Conservation (phyloP, 148 eudicot species). For the Nepenthes gracilis region DNA sequence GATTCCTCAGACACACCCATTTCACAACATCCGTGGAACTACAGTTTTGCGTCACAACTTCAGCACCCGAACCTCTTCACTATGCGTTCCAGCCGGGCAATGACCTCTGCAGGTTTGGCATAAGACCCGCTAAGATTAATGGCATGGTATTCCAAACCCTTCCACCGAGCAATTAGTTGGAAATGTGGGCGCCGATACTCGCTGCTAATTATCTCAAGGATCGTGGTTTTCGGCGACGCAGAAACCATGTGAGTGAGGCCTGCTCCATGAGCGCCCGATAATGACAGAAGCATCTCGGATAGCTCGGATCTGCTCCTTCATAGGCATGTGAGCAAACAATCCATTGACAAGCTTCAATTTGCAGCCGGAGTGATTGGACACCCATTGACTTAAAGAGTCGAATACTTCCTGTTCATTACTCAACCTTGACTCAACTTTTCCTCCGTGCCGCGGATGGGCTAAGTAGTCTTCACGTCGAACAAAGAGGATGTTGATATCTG, state of each 20-base stretch:
- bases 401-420: constrained; percentile 86
- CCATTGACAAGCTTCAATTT: constrained; percentile 70
- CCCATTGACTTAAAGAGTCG: constrained; percentile 56
- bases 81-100: constrained; percentile 41
- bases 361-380: constrained; percentile 33
- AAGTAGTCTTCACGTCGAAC: constrained; percentile 89
- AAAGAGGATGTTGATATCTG: constrained; percentile 60
- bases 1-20: no score
- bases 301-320: constrained; percentile 87
- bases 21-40: no score
- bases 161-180: constrained; percentile 66
- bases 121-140: constrained; percentile 48
- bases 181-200: constrained; percentile 86
- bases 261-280: constrained; percentile 94
- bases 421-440: constrained; percentile 76
- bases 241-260: constrained; percentile 96
- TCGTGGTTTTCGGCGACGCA: constrained; percentile 54
- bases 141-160: constrained; percentile 79
- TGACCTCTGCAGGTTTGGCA: constrained; percentile 59
- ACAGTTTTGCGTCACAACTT: constrained; percentile 1
- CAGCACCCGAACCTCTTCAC: constrained; percentile 59
- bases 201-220: constrained; percentile 76
- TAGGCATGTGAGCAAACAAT: constrained; percentile 80
- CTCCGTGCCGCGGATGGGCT: constrained; percentile 95
- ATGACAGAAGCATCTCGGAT: constrained; percentile 90